phyloP scores from a whole-genome alignment of 371 early-diverging fungal genomes.

The Lichtheimia hyalospora region DNA sequence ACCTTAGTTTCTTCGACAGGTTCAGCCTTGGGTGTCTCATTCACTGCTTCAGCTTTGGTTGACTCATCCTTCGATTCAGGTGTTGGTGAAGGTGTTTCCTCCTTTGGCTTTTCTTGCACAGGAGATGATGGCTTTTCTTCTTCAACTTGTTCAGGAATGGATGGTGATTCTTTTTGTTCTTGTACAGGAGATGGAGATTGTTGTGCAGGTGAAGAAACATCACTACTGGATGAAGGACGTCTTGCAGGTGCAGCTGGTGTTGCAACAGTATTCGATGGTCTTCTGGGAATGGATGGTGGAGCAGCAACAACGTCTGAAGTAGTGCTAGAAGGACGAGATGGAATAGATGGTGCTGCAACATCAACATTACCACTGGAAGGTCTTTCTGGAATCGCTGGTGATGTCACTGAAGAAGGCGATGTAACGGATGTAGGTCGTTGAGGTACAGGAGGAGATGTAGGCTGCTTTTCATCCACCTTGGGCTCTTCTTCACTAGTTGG shows the following conservation, averaged over 20 bases:
- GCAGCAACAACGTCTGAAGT: neutral
- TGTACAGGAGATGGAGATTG: neutral
- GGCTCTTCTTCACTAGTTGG: too few relatives aligned
- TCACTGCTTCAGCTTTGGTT: neutral
- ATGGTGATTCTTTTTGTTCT: constrained; percentile 1
- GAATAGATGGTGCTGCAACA: neutral
- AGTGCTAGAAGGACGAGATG: neutral
- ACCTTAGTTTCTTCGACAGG: neutral
- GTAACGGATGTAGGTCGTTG: too few relatives aligned
- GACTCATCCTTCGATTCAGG: too few relatives aligned
- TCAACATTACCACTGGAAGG: neutral
- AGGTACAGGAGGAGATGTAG: too few relatives aligned
- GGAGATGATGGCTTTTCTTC: constrained; percentile 3
- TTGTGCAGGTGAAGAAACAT: constrained; percentile 1
- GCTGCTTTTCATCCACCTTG: too few relatives aligned
- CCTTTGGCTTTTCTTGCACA: constrained; percentile 2
- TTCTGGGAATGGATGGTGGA: constrained; percentile 1
- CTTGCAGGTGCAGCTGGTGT: constrained; percentile 2
- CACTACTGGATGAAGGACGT: neutral
- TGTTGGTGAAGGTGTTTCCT: constrained; percentile 1
- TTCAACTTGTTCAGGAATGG: constrained; percentile 4
- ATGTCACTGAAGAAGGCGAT: too few relatives aligned
- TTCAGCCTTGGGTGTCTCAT: constrained; percentile 1
- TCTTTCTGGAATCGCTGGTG: neutral
- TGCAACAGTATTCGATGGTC: neutral